Evolutionary conservation across 345 rosid species (phyloP).

Genomic region (Moricandia moricandioides): DNA sequence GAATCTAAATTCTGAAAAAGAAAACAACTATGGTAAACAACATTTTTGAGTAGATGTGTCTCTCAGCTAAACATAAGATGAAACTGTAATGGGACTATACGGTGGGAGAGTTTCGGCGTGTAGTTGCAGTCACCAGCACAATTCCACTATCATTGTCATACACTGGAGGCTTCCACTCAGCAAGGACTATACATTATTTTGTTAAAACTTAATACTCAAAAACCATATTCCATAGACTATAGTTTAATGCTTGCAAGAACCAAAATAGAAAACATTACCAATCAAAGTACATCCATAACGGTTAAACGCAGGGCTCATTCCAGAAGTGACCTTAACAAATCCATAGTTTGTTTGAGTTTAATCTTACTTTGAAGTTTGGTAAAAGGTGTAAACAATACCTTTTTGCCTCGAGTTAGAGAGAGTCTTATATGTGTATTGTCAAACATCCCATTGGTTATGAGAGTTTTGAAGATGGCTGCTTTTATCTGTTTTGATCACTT

Average conservation of each 20-base stretch:
- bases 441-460: constrained; percentile 80
- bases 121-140: constrained; percentile 76
- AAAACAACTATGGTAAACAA: not conserved
- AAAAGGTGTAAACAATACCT: constrained; percentile 39
- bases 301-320: constrained; percentile 94
- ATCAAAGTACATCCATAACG: constrained; percentile 83
- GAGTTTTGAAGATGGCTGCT: constrained; percentile 81
- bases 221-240: not conserved
- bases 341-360: not conserved
- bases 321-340: constrained; percentile 71
- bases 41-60: not conserved
- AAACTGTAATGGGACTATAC: constrained; percentile 38
- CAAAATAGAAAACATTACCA: constrained; percentile 41
- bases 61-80: not conserved
- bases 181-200: constrained; percentile 59
- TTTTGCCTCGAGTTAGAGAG: constrained; percentile 87
- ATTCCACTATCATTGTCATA: constrained; percentile 80
- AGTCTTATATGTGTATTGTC: constrained; percentile 81
- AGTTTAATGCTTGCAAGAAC: not conserved
- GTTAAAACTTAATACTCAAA: not conserved
- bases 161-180: constrained; percentile 95
- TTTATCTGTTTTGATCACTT: constrained; percentile 42
- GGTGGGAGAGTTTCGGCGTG: constrained; percentile 89
- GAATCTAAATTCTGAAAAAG: constrained; percentile 78
- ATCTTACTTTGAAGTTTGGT: not conserved